A percentile compares a stretch with the other conserved stretches of the same genome.
phyloP scores from a whole-genome alignment of 192 early-diverging fungal genomes.

The Powellomyces hirtus region DNA sequence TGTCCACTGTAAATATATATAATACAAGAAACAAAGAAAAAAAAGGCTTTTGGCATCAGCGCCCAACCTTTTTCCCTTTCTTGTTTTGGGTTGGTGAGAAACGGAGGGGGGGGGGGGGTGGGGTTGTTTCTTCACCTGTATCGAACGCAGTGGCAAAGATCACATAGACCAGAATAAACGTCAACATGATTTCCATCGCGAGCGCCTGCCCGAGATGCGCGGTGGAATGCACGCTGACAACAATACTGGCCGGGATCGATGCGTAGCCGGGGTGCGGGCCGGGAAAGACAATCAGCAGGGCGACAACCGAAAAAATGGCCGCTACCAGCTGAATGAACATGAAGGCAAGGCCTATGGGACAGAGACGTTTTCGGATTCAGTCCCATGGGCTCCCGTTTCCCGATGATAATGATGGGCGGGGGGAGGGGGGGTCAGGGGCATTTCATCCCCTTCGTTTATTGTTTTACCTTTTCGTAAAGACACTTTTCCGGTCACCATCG shows the following conservation, averaged over 20 bases:
- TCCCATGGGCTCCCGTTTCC: too few species aligned
- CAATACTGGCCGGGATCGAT: slow-evolving; percentile 38
- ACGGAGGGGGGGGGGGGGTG: background rate
- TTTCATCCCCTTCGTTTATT: too few species aligned
- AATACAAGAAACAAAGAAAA: background rate
- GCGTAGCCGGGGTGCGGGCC: slow-evolving; percentile 27
- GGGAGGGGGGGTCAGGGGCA: too few species aligned
- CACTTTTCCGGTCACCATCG: slow-evolving; percentile 56
- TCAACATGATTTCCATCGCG: slow-evolving; percentile 57
- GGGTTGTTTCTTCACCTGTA: slow-evolving; percentile 49
- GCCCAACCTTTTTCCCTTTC: background rate
- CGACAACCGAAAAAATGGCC: slow-evolving; percentile 45
- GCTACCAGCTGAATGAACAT: slow-evolving; percentile 56
- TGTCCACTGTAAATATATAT: slow-evolving; percentile 49
- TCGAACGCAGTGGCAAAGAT: slow-evolving; percentile 67
- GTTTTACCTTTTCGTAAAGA: slow-evolving; percentile 56
- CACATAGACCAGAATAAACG: slow-evolving; percentile 62
- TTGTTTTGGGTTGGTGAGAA: background rate
- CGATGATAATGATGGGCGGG: too few species aligned
- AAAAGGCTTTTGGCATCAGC: background rate
- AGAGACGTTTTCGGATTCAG: too few species aligned
- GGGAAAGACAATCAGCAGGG: slow-evolving; percentile 55
- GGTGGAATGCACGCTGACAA: slow-evolving; percentile 40
- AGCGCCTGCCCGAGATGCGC: slow-evolving; percentile 50
- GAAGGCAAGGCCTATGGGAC: slow-evolving; percentile 59